Evolutionary conservation across 495 filamentous ascomycete genomes (phyloP), one percentile per base, ranked within the genome.

Genomic region (Aspergillus panamensis): DNA sequence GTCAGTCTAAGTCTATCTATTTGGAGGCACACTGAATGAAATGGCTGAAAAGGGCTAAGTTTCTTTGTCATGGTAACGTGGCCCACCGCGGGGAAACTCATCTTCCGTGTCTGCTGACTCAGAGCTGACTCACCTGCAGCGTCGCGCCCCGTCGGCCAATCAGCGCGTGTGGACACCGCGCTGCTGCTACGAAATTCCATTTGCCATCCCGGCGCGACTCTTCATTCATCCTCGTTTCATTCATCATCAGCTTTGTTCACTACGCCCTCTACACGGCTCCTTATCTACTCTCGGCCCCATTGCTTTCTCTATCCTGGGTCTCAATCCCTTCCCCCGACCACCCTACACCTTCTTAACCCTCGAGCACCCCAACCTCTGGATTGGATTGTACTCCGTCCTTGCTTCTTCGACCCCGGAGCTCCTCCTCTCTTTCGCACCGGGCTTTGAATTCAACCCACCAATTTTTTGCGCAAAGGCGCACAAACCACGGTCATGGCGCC

Each of bases 401-500:
- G 10, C 20, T 31, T 13, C 47, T 49, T 14, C 12, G 50, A 19
- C 1, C 43, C 32, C 20, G 10, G 43, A 21, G 32, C 10, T 44
- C 8, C 21, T 8, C 9, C 37, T 37, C 16, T 12, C 8, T 35
- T 52, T 17, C 29, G 19, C 20, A 19, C 30, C 17, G 25, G 47
- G 49, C 40, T 31, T 53, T 16, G 44, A 49, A 40, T 12, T 42
- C 25, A 31, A 35, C 44, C 8, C 13, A 31, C 14, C 17, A 60
- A 17, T 40, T 52, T 45, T 52, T 58, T 67, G 71, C 67, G 69
- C 67, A 59, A n/a, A 40, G 42, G 66, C 66, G 69, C 71, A 64
- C 71, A 32, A 43, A 61, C 61, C 17, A 66, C 58, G 57, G 60
- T 57, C 19, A 91, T 91, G 87, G 82, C 84, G 61, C 84, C 84